Evolutionary conservation across 805 yeast genomes (phyloP).

Genomic region (Candida nitratophila): DNA sequence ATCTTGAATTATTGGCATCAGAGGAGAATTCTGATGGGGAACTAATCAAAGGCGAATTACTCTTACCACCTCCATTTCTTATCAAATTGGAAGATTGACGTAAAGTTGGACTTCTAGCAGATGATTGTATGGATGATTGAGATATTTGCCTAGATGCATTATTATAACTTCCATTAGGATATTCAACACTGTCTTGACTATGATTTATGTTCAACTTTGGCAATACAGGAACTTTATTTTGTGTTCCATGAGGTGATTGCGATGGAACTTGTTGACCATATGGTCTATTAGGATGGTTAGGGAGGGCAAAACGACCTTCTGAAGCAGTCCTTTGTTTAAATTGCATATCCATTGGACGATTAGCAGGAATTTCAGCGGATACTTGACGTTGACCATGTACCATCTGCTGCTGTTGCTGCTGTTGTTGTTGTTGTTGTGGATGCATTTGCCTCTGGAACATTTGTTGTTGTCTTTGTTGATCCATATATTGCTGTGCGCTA

Average conservation of each 20-base stretch:
- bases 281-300: background rate
- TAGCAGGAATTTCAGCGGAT: background rate
- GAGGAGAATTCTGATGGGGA: background rate
- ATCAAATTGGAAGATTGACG: constrained; percentile 31
- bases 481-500: background rate
- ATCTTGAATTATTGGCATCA: background rate
- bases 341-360: background rate
- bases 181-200: constrained; percentile 1
- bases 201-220: constrained; percentile 3
- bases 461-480: background rate
- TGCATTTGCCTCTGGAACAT: constrained; percentile 1
- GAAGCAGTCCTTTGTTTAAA: constrained; percentile 3
- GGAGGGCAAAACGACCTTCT: background rate
- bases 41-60: constrained; percentile 12
- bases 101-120: constrained; percentile 26
- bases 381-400: background rate
- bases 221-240: constrained; percentile 1
- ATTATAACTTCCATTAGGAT: background rate
- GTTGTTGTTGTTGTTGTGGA: constrained; percentile 8
- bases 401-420: constrained; percentile 9
- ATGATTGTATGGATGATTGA: background rate
- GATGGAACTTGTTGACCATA: constrained; percentile 1
- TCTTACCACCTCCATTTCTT: constrained; percentile 21
- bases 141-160: background rate
- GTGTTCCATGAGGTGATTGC: constrained; percentile 3